Base-by-base conservation (phyloP, 192 early-diverging fungal species). In the Glomus cerebriforme region DNA sequence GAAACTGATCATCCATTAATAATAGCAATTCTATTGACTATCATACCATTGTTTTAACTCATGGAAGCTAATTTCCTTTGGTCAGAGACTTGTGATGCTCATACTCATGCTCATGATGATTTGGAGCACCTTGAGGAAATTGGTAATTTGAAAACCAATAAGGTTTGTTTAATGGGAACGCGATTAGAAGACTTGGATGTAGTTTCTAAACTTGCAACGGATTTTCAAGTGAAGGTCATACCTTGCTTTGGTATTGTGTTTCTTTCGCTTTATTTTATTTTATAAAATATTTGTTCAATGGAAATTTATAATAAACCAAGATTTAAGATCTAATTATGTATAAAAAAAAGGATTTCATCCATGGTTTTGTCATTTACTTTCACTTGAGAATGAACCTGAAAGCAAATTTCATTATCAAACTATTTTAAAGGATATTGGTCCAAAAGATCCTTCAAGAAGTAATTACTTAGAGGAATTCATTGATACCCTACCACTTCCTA, bases 71-170 rank as follows among this genome's bases (percentile, higher is more conserved):
- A 68, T 68, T 68, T 68, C 24, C 32, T 9, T 78, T 77, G 75
- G 75, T 54, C 45, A 35, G 31, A 54, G 3, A 35, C 34, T 24
- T 78, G 77, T 24, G 85, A 86, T 77, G 85, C 81, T 8, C 85
- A 86, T 81, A 82, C 79, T 3, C 85, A 86, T 66, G 79, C 80
- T 66, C 85, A 86, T 17, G 85, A 83, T 43, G 85, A 86, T 49
- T 58, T 72, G 29, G 77, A 79, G 26, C 83, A 81, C 67, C 82
- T 83, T 49, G 26, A 67, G 8, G 39, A 24, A n/a, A 71, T 86
- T 27, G 65, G 43, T 1, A 15, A 70, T 19, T 58, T 86, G 9
- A 58, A 71, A 45, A 80, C 80, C 0, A 59, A 59, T 2, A 83
- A 76, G 29, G 37, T 86, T 59, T 83, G 85, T 64, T 59, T 86